A percentile compares a stretch with the other conserved stretches of the same genome.
phyloP scores from a whole-genome alignment of 805 yeast genomes.

The Cyberlindnera saturnus region DNA sequence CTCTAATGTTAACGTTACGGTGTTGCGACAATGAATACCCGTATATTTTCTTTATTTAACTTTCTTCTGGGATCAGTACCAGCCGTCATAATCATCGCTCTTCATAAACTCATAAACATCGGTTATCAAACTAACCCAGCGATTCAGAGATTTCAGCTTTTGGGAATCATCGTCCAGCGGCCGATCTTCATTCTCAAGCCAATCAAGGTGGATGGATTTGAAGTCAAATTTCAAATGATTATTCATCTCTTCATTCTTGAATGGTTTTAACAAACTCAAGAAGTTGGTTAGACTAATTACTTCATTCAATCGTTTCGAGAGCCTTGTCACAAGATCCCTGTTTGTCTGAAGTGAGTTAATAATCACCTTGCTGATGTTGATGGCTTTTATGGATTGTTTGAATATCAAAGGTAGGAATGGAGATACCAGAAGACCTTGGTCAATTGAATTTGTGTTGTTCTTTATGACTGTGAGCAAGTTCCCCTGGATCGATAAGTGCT shows the following conservation, averaged over 20 bases:
- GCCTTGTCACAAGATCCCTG: constrained; percentile 15
- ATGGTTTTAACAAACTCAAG: constrained; percentile 25
- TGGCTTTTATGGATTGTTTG: constrained; percentile 22
- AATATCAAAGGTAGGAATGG: constrained; percentile 26
- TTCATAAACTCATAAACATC: constrained; percentile 16
- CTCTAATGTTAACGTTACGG: no score
- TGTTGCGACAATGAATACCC: no score
- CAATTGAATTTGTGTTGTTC: constrained; percentile 21
- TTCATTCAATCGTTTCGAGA: constrained; percentile 22
- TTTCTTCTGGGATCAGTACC: constrained; percentile 13
- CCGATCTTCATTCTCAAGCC: constrained; percentile 18
- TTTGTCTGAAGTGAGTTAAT: constrained; percentile 25
- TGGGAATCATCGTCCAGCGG: background rate
- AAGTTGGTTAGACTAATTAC: constrained; percentile 22
- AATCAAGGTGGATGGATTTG: constrained; percentile 13
- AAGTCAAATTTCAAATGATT: constrained; percentile 20
- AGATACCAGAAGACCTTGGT: constrained; percentile 12
- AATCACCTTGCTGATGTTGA: constrained; percentile 23
- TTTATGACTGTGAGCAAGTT: constrained; percentile 9
- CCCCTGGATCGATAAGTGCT: constrained; percentile 10
- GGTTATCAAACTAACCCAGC: constrained; percentile 20
- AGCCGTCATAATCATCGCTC: constrained; percentile 22
- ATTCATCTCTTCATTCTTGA: constrained; percentile 19
- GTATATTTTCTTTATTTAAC: no score
- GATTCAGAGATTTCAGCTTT: background rate